Percentiles rank a stretch among this genome's conserved stretches.
Evolutionary conservation across 1,284 basidiomycete species (phyloP).

Genomic region (Cutaneotrichosporon dermatis): DNA sequence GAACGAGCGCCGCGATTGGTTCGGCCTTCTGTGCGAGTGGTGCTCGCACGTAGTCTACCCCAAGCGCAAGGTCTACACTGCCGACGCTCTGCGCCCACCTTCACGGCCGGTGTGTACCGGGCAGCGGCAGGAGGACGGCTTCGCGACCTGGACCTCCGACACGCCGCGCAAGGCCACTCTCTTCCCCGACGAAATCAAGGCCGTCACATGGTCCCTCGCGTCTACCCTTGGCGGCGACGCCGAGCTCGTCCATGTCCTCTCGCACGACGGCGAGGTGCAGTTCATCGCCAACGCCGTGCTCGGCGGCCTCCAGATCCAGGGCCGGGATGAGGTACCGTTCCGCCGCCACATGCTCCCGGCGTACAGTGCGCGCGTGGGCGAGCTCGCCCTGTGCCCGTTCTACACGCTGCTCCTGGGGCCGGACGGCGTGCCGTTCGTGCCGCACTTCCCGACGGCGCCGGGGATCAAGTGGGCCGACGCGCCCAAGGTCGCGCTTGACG

Average conservation of each 20-base stretch:
- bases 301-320: conserved; percentile 18
- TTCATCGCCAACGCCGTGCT: conserved; percentile 8
- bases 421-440: conserved; percentile 14
- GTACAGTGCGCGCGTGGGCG: conserved; percentile 9
- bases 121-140: conserved; percentile 31
- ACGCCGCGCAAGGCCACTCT: conserved; percentile 20
- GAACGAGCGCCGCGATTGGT: conserved; percentile 37
- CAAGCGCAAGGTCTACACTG: conserved; percentile 22
- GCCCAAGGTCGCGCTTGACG: conserved; percentile 18
- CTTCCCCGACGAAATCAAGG: conserved; percentile 38
- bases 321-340: conserved; percentile 20
- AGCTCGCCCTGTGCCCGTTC: conserved; percentile 33
- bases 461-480: conserved; percentile 23
- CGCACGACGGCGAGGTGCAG: conserved; percentile 15
- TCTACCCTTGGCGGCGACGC: conserved; percentile 14
- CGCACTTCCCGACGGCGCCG: conserved; percentile 22
- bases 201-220: conserved; percentile 28
- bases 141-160: conserved; percentile 19
- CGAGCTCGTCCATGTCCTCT: conserved; percentile 30
- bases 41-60: conserved; percentile 22
- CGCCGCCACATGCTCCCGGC: conserved; percentile 18
- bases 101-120: conserved; percentile 30
- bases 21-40: conserved; percentile 37
- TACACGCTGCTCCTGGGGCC: conserved; percentile 35
- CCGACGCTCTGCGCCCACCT: conserved; percentile 20